A percentile compares a stretch with the other conserved stretches of the same genome.
Conservation (phyloP, 2,329 filamentous ascomycete genomes). For the Aspergillus sp. region DNA sequence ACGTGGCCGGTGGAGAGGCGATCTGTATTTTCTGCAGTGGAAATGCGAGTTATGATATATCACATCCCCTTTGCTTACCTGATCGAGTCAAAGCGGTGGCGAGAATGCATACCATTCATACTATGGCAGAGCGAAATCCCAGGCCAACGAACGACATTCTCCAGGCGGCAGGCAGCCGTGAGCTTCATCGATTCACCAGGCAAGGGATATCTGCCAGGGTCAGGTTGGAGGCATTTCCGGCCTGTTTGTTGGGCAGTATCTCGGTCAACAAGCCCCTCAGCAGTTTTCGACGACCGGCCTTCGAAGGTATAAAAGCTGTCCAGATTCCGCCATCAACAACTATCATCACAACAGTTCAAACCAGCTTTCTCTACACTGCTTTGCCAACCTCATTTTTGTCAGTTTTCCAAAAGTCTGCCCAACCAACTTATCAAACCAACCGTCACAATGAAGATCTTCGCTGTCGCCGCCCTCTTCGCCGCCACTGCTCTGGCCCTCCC, state of each 20-base stretch:
- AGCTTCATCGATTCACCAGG: background rate
- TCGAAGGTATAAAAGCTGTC: conserved; percentile 22
- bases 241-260: background rate
- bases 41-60: background rate
- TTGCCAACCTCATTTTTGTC: background rate
- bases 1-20: background rate
- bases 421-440: conserved; percentile 2
- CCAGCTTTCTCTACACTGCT: background rate
- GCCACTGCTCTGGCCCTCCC: conserved; percentile 21
- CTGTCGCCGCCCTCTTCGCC: conserved; percentile 23
- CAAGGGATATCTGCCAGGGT: background rate
- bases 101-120: background rate
- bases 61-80: background rate
- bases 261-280: background rate
- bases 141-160: background rate
- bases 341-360: conserved; percentile 13
- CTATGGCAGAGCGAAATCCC: background rate
- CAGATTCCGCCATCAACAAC: background rate
- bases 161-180: background rate
- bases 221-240: background rate
- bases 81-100: background rate
- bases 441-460: conserved; percentile 30
- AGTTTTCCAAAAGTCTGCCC: background rate
- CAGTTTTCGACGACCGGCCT: background rate
- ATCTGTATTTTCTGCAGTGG: background rate